Conservation (phyloP, 441 rosid genomes). For the Flueggea neowawraea region DNA sequence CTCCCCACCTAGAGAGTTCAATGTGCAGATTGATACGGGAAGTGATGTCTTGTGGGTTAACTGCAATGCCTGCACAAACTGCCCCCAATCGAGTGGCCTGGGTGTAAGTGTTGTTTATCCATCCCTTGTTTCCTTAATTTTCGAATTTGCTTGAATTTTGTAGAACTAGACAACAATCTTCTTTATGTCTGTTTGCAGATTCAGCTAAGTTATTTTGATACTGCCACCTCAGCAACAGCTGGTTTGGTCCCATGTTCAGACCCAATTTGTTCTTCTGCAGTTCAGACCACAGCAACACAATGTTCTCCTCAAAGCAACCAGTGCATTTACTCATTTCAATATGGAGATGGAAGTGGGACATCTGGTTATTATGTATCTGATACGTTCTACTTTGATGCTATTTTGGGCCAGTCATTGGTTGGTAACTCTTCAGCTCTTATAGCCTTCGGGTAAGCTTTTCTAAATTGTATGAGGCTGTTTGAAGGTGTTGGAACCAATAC, state of each 20-base stretch:
- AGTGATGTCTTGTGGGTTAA: conserved; percentile 96
- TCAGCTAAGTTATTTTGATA: conserved; percentile 66
- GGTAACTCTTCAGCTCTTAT: conserved; percentile 70
- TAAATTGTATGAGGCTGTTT: background rate
- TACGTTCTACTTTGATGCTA: conserved; percentile 56
- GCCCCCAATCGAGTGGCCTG: conserved; percentile 83
- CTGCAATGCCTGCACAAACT: conserved; percentile 82
- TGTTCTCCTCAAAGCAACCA: conserved; percentile 63
- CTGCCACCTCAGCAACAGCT: conserved; percentile 67
- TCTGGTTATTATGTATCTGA: conserved; percentile 86
- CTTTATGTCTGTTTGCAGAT: conserved; percentile 40
- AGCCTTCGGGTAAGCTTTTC: conserved; percentile 75
- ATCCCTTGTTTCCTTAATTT: conserved; percentile 4
- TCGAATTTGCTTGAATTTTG: background rate
- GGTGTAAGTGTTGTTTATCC: conserved; percentile 49
- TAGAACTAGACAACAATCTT: conserved; percentile 11
- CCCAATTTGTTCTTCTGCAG: conserved; percentile 53
- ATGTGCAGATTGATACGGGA: conserved; percentile 95
- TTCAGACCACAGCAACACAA: conserved; percentile 52
- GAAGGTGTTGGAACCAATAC: no score
- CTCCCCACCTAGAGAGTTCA: conserved; percentile 82
- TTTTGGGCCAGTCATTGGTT: conserved; percentile 47
- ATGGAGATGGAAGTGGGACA: conserved; percentile 96
- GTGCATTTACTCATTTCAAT: conserved; percentile 83
- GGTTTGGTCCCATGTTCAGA: conserved; percentile 54